Conservation (phyloP, 1,284 basidiomycete genomes). For the Mycena sp. region DNA sequence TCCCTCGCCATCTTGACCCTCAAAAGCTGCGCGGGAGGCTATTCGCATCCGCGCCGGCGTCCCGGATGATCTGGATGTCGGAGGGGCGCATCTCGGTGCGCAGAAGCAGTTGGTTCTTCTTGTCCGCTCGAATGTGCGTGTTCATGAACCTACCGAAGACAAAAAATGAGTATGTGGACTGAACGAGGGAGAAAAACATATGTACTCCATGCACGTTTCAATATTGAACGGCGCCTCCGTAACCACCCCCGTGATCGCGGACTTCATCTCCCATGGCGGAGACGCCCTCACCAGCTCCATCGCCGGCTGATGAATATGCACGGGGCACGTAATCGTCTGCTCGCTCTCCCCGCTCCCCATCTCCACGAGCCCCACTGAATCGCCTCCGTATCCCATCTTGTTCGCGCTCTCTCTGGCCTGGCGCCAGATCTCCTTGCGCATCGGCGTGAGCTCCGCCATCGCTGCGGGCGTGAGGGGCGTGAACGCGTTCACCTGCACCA, state of each 20-base stretch:
- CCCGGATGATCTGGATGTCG: slow-evolving; percentile 33
- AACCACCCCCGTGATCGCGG: slow-evolving; percentile 7
- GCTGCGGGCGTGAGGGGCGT: slow-evolving; percentile 4
- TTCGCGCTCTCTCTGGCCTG: background rate
- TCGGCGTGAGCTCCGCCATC: slow-evolving; percentile 1
- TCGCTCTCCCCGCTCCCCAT: slow-evolving; percentile 2
- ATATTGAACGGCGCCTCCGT: slow-evolving; percentile 13
- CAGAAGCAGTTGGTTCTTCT: slow-evolving; percentile 34
- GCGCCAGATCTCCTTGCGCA: slow-evolving; percentile 16
- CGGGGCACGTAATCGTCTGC: slow-evolving; percentile 4
- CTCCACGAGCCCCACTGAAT: slow-evolving; percentile 5
- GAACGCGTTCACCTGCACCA: slow-evolving; percentile 37
- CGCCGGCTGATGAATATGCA: background rate
- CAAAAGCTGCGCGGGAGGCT: background rate
- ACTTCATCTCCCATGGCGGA: slow-evolving; percentile 10
- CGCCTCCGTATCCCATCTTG: background rate
- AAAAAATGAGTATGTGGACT: background rate
- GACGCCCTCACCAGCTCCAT: background rate
- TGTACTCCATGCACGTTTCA: slow-evolving; percentile 30
- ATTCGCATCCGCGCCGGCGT: background rate
- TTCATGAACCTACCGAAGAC: slow-evolving; percentile 34
- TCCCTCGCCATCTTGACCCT: slow-evolving; percentile 13
- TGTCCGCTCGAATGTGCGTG: slow-evolving; percentile 35
- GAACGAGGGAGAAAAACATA: background rate
- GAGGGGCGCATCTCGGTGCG: slow-evolving; percentile 32